Evolutionary conservation across 108 stramenopile species (phyloP).

Genomic region (Skeletonema grethae): DNA sequence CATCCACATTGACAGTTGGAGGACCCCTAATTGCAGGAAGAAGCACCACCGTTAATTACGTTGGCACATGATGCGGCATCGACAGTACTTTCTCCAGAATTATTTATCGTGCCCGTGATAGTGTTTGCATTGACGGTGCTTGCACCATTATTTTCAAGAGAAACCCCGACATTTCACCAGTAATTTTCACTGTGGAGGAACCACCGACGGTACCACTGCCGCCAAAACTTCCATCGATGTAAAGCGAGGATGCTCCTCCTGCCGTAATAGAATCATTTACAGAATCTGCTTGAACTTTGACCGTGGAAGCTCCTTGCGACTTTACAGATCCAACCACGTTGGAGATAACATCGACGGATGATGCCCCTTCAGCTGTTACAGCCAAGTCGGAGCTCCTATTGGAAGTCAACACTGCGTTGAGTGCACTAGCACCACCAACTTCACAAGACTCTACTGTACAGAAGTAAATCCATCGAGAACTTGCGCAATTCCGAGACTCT

Average conservation of each 20-base stretch:
- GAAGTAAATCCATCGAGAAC: background rate
- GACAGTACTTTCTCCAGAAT: background rate
- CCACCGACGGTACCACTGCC: background rate
- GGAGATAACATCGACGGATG: background rate
- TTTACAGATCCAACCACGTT: too few relatives aligned
- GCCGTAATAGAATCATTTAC: background rate
- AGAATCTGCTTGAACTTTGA: background rate
- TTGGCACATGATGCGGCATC: background rate
- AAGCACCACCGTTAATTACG: background rate
- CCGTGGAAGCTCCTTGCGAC: background rate
- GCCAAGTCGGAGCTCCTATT: background rate
- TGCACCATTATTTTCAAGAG: background rate
- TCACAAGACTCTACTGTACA: background rate
- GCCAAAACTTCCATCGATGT: background rate
- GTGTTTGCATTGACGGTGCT: background rate
- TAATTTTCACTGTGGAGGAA: background rate
- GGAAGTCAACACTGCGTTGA: background rate
- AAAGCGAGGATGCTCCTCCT: background rate
- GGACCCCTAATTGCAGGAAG: background rate
- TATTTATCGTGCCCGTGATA: background rate
- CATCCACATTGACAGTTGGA: background rate
- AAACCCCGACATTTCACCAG: background rate
- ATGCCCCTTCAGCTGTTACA: background rate
- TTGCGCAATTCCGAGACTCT: background rate
- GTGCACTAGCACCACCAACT: background rate